phyloP scores from a whole-genome alignment of 768 basidiomycete genomes.

The Fomitopsis serialis region DNA sequence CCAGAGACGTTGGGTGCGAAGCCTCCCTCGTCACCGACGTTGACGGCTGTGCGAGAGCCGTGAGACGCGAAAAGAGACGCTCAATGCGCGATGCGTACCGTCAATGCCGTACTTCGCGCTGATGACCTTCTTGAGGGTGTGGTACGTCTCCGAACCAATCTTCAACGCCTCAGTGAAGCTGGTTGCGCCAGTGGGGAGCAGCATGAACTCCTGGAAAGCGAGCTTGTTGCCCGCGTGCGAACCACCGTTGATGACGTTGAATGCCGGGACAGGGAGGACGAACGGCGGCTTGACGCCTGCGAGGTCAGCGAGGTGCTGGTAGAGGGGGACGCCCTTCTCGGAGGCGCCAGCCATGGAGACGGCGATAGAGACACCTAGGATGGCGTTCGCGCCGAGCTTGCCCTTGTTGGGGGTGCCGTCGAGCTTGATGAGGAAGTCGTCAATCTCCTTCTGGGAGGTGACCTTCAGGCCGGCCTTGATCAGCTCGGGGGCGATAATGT shows the following conservation, averaged over 20 bases:
- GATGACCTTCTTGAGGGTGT: constrained; percentile 98
- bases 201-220: constrained; percentile 99
- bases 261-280: constrained; percentile 86
- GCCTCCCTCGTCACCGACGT: constrained; percentile 99
- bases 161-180: constrained; percentile 97
- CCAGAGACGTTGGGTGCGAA: constrained; percentile 98
- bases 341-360: constrained; percentile 90
- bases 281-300: constrained; percentile 94
- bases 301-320: constrained; percentile 93
- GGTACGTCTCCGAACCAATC: constrained; percentile 97
- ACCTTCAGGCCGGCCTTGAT: constrained; percentile 81
- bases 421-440: constrained; percentile 96
- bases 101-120: constrained; percentile 98
- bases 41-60: constrained; percentile 61
- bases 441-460: constrained; percentile 90
- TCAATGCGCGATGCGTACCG: constrained; percentile 41
- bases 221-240: constrained; percentile 99
- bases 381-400: constrained; percentile 98
- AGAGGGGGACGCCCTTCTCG: constrained; percentile 92
- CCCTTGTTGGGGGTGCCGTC: constrained; percentile 99
- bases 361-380: constrained; percentile 97
- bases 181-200: constrained; percentile 89
- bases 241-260: constrained; percentile 99
- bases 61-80: constrained; percentile 10
- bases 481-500: constrained; percentile 81